Evolutionary conservation across 2,329 filamentous ascomycete genomes (phyloP).

Genomic region (Aspergillus candidus): DNA sequence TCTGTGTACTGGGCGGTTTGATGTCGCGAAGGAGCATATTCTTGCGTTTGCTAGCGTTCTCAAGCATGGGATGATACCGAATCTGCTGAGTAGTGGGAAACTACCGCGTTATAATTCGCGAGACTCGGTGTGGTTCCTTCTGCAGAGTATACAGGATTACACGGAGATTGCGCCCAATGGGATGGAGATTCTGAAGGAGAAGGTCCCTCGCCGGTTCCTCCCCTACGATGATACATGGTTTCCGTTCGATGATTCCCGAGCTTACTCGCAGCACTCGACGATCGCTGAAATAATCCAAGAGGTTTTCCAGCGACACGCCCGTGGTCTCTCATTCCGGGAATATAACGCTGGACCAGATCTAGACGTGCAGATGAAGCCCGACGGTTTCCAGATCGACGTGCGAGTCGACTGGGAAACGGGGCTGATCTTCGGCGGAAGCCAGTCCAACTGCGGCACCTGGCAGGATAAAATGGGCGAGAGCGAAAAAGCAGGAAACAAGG

Average conservation of each 20-base stretch:
- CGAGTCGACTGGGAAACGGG: constrained; percentile 87
- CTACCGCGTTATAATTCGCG: constrained; percentile 89
- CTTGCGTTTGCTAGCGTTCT: constrained; percentile 89
- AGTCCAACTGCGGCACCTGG: constrained; percentile 95
- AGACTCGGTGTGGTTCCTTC: constrained; percentile 96
- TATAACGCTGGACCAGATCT: constrained; percentile 85
- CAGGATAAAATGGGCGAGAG: constrained; percentile 99
- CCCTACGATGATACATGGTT: constrained; percentile 98
- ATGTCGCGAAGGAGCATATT: constrained; percentile 89
- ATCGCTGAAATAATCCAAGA: constrained; percentile 90
- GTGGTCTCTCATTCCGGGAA: constrained; percentile 85
- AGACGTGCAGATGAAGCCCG: constrained; percentile 86
- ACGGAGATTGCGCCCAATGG: constrained; percentile 75
- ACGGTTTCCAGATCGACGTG: constrained; percentile 88
- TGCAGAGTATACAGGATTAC: constrained; percentile 95
- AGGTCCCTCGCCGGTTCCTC: constrained; percentile 76
- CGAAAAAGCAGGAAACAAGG: constrained; percentile 81
- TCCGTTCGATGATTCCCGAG: constrained; percentile 67
- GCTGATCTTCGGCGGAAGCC: constrained; percentile 88
- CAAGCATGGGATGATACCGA: constrained; percentile 98
- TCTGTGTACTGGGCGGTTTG: constrained; percentile 80
- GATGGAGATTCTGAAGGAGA: constrained; percentile 63
- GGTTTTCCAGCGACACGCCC: constrained; percentile 83
- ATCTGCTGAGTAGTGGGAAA: constrained; percentile 79
- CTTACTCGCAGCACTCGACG: constrained; percentile 78